Base-by-base conservation (phyloP, 371 early-diverging fungal species). In the Syncephalastrum sp. region DNA sequence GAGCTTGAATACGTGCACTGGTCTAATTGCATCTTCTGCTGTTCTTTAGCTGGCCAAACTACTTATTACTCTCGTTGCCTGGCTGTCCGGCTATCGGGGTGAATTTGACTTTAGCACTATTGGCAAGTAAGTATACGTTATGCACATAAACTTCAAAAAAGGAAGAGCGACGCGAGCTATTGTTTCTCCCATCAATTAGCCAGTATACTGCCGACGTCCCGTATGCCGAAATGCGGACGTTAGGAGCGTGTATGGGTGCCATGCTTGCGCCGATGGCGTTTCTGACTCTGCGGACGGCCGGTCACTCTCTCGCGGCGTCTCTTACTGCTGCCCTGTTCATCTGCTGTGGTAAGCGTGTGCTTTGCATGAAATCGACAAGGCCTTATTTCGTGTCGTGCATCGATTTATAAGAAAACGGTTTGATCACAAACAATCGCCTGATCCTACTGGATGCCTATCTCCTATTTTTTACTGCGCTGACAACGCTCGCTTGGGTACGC, bases 391-490 rank as follows among this genome's bases (percentile, higher is more conserved):
- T 61, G 65, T 17, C 50, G 54, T 53, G 56, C 52, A 17, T 41
- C 5, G 27, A 7, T 7, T 27, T n/a, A 3, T 25, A 51, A 91
- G 97, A 97, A 63, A 97, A 93, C 65, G 83, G 91, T 14, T 74
- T 96, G 55, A 82, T 93, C 43, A 87, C 96, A 10, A 97, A 97
- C 67, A 90, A 87, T 46, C 82, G 97, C 19, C 71, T 94, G 58
- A 96, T 97, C 27, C 77, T 97, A 38, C 79, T 98, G 58, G 98
- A 98, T 64, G 83, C 94, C 8, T 88, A 90, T 59, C 69, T 98
- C 42, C 75, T 97, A 29, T 86, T 96, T 50, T 96, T 94, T 58
- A 87, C 84, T 24, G 84, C 89, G 1, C 69, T 83, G 44, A 84
- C 93, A 1, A 68, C 84, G 5, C 85, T 91, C 70, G 76, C 81